Evolutionary conservation across 176 grass and related monocot species (phyloP).

Genomic region (Oryza longistaminata): DNA sequence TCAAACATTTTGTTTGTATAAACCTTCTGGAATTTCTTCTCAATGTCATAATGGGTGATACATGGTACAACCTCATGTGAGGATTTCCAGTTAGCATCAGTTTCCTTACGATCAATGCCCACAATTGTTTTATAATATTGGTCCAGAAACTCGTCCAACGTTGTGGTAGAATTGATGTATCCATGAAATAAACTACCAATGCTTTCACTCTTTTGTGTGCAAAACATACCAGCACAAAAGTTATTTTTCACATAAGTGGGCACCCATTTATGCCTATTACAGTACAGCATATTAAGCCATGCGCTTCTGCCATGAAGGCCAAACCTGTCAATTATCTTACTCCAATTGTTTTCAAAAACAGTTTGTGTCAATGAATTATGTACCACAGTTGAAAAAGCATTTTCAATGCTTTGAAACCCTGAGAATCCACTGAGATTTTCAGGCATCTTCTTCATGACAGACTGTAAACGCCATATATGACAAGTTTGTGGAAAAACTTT

Average conservation of each 20-base stretch:
- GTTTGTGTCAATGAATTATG: constrained; percentile 38
- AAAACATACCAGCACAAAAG: constrained; percentile 45
- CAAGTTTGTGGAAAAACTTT: constrained; percentile 14
- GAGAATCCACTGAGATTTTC: constrained; percentile 23
- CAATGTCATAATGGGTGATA: constrained; percentile 45
- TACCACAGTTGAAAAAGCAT: constrained; percentile 28
- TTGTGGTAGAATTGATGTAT: neutral
- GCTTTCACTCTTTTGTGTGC: neutral
- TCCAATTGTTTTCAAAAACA: constrained; percentile 40
- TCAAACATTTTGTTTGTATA: constrained; percentile 44
- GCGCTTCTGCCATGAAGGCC: constrained; percentile 2
- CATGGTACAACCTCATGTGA: constrained; percentile 31
- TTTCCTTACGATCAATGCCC: neutral
- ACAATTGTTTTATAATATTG: neutral
- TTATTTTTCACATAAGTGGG: constrained; percentile 22
- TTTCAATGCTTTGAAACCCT: constrained; percentile 20
- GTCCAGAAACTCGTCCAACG: neutral
- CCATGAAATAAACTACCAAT: neutral
- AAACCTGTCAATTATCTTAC: constrained; percentile 20
- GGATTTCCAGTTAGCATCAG: neutral
- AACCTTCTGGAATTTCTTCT: constrained; percentile 30
- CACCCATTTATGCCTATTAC: constrained; percentile 33
- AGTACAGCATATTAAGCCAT: constrained; percentile 20
- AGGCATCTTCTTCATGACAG: constrained; percentile 39
- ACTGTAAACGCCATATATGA: constrained; percentile 25